These are phyloP conservation scores for Chaetoscypha palmicola DNA, from an alignment of 2,329 filamentous ascomycete genomes.

Conservation along the genomic window DNA sequence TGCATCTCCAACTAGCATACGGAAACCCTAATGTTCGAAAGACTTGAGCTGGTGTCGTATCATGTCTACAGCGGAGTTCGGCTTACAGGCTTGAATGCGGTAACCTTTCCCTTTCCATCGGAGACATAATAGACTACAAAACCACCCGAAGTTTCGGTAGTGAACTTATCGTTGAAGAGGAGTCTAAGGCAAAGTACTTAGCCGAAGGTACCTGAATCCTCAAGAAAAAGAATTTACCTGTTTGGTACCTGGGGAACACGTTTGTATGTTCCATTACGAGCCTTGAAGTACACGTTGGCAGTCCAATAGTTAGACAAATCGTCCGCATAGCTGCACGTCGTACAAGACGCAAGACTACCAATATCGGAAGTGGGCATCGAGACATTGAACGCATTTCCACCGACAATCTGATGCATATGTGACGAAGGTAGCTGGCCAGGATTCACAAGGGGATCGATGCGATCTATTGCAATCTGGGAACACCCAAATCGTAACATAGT, in stretches of 20 bases:
- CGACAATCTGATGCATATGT: slow-evolving; percentile 32
- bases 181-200: slow-evolving; percentile 39
- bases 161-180: slow-evolving; percentile 16
- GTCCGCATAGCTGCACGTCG: slow-evolving; percentile 68
- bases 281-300: slow-evolving; percentile 68
- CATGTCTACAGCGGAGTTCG: too few species aligned
- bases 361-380: slow-evolving; percentile 51
- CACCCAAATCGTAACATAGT: slow-evolving; percentile 19
- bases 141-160: slow-evolving; percentile 12
- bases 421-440: slow-evolving; percentile 15
- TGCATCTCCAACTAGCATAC: slow-evolving; percentile 71
- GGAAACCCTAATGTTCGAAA: slow-evolving; percentile 58
- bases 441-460: slow-evolving; percentile 20
- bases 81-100: slow-evolving; percentile 50
- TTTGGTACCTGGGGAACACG: slow-evolving; percentile 55
- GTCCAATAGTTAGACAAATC: slow-evolving; percentile 83
- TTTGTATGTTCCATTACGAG: slow-evolving; percentile 51
- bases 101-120: slow-evolving; percentile 55
- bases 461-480: slow-evolving; percentile 19
- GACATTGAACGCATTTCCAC: slow-evolving; percentile 41
- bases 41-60: slow-evolving; percentile 43
- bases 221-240: slow-evolving; percentile 67
- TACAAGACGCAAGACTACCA: slow-evolving; percentile 55
- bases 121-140: slow-evolving; percentile 30
- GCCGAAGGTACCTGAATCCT: slow-evolving; percentile 14